Conservation (phyloP, 1,284 basidiomycete genomes). For the Papiliotrema terrestris region DNA sequence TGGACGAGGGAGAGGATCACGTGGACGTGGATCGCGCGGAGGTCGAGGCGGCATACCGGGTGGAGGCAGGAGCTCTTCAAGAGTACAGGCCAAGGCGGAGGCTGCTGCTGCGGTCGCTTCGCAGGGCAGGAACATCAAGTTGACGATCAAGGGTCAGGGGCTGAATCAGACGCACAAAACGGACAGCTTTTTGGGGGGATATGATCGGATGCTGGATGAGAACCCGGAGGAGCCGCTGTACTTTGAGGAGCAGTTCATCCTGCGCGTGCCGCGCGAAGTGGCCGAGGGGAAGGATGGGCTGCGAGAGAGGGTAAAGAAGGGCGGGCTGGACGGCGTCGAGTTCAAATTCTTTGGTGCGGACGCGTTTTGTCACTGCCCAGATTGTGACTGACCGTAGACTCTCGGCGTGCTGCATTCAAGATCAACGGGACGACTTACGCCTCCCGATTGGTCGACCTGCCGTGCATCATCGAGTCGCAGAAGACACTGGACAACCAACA, state of each 20-base stretch:
- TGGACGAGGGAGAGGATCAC: not conserved
- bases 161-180: slow-evolving; percentile 10
- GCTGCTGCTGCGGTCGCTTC: slow-evolving; percentile 1
- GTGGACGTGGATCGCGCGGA: slow-evolving; percentile 8
- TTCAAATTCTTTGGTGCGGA: slow-evolving; percentile 92
- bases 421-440: slow-evolving; percentile 76
- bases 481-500: slow-evolving; percentile 95
- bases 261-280: slow-evolving; percentile 74
- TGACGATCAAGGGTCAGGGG: slow-evolving; percentile 35
- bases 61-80: slow-evolving; percentile 8
- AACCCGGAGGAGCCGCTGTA: slow-evolving; percentile 81
- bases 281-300: slow-evolving; percentile 50
- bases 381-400: slow-evolving; percentile 58
- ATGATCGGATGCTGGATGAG: slow-evolving; percentile 91
- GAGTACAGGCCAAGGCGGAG: slow-evolving; percentile 13
- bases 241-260: slow-evolving; percentile 97
- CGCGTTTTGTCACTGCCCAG: not conserved
- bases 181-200: slow-evolving; percentile 77
- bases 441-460: slow-evolving; percentile 93
- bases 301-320: slow-evolving; percentile 71
- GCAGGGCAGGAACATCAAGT: slow-evolving; percentile 25
- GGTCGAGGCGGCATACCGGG: slow-evolving; percentile 12
- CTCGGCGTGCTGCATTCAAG: slow-evolving; percentile 85
- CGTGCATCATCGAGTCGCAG: slow-evolving; percentile 90
- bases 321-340: slow-evolving; percentile 80